Conservation (phyloP, 208 protist species). For the Crithidia thermophila region DNA sequence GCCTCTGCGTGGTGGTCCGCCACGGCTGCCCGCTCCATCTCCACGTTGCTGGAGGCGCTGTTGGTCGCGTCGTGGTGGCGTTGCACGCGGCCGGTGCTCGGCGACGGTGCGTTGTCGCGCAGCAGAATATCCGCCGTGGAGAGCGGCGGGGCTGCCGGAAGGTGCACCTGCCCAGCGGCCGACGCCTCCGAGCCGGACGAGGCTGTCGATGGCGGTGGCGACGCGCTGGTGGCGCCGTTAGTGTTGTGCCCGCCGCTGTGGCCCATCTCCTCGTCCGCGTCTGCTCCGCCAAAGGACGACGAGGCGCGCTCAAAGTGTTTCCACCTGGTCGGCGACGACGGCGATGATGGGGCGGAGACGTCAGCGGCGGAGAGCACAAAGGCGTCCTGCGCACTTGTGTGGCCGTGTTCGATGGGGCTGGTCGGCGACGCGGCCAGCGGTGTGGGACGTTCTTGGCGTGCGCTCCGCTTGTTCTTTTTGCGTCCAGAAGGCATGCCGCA, state of each 20-base stretch:
- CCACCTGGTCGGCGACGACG: not conserved
- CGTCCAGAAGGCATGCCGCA: slow-evolving; percentile 3
- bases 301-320: not conserved
- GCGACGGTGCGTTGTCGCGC: not conserved
- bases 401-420: not conserved
- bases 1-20: not conserved
- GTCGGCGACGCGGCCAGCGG: not conserved
- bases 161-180: not conserved
- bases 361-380: not conserved
- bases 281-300: slow-evolving; percentile 19
- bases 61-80: not conserved
- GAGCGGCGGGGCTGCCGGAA: slow-evolving; percentile 9
- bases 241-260: slow-evolving; percentile 27
- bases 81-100: not conserved
- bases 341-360: not conserved
- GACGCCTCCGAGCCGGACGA: slow-evolving; percentile 22
- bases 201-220: slow-evolving; percentile 21
- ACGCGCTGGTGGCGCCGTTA: slow-evolving; percentile 27
- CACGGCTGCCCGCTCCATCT: not conserved
- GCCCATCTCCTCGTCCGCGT: slow-evolving; percentile 29
- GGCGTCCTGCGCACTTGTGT: too few relatives aligned
- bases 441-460: not conserved
- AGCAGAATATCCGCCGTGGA: slow-evolving; percentile 2
- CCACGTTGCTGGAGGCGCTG: not conserved
- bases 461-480: slow-evolving; percentile 7